Conservation (phyloP, 768 basidiomycete species). For the Suillus plorans region DNA sequence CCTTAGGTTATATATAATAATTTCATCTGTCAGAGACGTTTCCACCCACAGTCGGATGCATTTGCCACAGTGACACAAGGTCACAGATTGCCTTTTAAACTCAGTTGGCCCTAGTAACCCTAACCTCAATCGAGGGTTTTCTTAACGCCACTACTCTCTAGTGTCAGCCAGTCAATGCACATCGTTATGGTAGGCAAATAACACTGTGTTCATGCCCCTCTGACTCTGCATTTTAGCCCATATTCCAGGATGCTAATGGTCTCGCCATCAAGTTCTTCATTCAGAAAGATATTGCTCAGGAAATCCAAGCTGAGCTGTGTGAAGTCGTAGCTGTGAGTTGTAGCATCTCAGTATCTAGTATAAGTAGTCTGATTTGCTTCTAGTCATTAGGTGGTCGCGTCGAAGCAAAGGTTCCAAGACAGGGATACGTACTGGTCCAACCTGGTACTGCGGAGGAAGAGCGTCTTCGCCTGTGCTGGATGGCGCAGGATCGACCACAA, state of each 20-base stretch:
- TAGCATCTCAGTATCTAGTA: conserved; percentile 1
- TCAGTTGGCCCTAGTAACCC: conserved; percentile 21
- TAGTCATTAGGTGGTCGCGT: conserved; percentile 76
- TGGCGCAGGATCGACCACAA: conserved; percentile 64
- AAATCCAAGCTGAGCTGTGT: conserved; percentile 68
- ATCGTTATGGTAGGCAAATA: conserved; percentile 4
- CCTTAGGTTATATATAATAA: neutral
- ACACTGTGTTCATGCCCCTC: neutral
- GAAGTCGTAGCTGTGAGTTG: conserved; percentile 65
- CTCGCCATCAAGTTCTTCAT: conserved; percentile 81
- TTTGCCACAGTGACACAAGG: neutral
- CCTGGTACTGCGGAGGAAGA: conserved; percentile 69
- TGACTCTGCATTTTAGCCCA: conserved; percentile 42
- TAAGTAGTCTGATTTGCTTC: conserved; percentile 7
- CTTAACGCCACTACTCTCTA: conserved; percentile 4
- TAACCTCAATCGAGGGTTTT: conserved; percentile 35
- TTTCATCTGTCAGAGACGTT: neutral
- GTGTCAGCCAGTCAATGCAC: conserved; percentile 9
- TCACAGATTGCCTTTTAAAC: conserved; percentile 1
- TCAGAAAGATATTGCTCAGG: conserved; percentile 72
- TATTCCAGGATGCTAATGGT: conserved; percentile 69
- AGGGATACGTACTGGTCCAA: conserved; percentile 72
- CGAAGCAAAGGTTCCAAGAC: conserved; percentile 74
- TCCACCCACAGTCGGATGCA: neutral
- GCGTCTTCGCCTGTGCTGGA: conserved; percentile 76